Percentiles rank a stretch among this genome's conserved stretches.
These are phyloP conservation scores for Trichoderma koningii DNA, from an alignment of 2,329 filamentous ascomycete species.

Conservation along the genomic window DNA sequence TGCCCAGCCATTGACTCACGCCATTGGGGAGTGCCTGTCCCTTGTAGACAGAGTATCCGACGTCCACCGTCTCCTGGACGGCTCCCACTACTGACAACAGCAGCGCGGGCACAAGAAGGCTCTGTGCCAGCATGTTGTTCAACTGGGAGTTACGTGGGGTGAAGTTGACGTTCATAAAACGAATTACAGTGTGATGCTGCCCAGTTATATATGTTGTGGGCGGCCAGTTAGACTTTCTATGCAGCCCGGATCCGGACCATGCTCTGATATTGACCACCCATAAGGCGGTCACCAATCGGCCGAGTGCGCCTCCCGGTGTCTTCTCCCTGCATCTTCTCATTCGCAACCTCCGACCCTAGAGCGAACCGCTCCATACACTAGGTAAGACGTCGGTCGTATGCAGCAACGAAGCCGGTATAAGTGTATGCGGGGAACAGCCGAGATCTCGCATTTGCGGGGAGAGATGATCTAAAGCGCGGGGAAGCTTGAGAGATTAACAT, in stretches of 20 bases:
- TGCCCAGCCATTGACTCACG: slow-evolving; percentile 71
- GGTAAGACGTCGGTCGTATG: background rate
- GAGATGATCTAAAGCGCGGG: slow-evolving; percentile 1
- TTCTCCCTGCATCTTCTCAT: slow-evolving; percentile 32
- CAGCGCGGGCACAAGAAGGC: slow-evolving; percentile 3
- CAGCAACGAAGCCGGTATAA: background rate
- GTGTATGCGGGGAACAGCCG: background rate
- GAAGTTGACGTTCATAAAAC: background rate
- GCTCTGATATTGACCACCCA: background rate
- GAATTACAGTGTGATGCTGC: background rate
- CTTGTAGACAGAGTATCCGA: slow-evolving; percentile 67
- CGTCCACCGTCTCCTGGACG: slow-evolving; percentile 50
- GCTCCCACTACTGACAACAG: slow-evolving; percentile 28
- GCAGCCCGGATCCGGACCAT: background rate
- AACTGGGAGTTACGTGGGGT: background rate
- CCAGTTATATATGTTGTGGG: slow-evolving; percentile 4
- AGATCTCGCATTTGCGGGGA: slow-evolving; percentile 2
- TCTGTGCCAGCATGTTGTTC: background rate
- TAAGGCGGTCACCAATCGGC: background rate
- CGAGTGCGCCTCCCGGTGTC: background rate
- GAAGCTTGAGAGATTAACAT: background rate
- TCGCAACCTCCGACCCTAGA: slow-evolving; percentile 28
- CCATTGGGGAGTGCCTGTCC: slow-evolving; percentile 58
- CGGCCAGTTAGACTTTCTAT: background rate
- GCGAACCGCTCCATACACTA: background rate